phyloP scores from a whole-genome alignment of 352 stramenopile genomes.

The Globisporangium alternatum region DNA sequence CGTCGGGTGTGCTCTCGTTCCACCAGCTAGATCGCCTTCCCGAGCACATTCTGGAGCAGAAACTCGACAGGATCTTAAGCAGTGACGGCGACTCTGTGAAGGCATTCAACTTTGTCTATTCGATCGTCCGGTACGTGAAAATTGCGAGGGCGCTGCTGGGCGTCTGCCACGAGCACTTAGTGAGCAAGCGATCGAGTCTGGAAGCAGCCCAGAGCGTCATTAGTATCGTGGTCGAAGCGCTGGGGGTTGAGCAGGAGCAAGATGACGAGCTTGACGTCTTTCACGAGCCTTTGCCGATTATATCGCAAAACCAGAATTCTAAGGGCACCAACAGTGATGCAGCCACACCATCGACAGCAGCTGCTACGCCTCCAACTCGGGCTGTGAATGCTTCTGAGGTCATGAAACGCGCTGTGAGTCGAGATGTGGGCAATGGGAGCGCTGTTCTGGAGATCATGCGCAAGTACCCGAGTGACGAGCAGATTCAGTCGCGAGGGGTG shows the following conservation, averaged over 20 bases:
- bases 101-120: slow-evolving; percentile 31
- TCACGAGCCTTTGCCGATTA: neutral
- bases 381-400: slow-evolving; percentile 36
- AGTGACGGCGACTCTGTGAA: slow-evolving; percentile 20
- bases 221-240: slow-evolving; percentile 14
- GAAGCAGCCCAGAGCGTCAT: slow-evolving; percentile 36
- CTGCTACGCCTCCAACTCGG: neutral
- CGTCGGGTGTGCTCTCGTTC: slow-evolving; percentile 30
- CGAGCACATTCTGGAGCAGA: slow-evolving; percentile 26
- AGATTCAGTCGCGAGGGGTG: slow-evolving; percentile 47
- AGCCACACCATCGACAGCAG: neutral
- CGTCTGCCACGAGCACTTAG: slow-evolving; percentile 43
- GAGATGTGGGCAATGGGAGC: slow-evolving; percentile 40
- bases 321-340: neutral
- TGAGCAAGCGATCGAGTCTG: slow-evolving; percentile 21
- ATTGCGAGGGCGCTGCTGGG: slow-evolving; percentile 33
- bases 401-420: slow-evolving; percentile 47
- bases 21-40: slow-evolving; percentile 44
- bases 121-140: slow-evolving; percentile 41
- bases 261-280: neutral
- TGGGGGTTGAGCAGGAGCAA: slow-evolving; percentile 6
- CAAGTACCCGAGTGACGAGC: slow-evolving; percentile 37
- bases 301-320: neutral
- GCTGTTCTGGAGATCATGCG: slow-evolving; percentile 45
- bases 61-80: slow-evolving; percentile 22